Evolutionary conservation across 1,284 basidiomycete genomes (phyloP), one percentile per base, ranked within the genome.

Genomic region (Boletellus deceptivus): DNA sequence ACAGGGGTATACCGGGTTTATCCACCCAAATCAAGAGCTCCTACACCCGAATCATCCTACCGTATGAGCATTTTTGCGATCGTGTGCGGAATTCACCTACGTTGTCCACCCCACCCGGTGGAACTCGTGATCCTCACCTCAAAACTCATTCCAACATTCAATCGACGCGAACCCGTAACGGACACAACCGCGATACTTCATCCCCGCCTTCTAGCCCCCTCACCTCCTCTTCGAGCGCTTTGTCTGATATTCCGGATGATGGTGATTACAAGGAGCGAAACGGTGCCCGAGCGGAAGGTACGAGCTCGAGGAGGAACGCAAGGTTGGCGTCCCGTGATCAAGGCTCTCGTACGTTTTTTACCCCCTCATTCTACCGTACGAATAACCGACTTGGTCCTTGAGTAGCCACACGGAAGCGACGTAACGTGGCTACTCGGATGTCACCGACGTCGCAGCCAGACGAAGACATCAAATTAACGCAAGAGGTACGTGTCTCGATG

Each of bases 21-120:
- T 89, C 91, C 9, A 87, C 89, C 2, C 88, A 93, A 64, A 82
- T 98, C 69, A 93, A 91, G 72, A 86, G 85, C 58, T 92, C 94
- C 4, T 99, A 98, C 71, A 79, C 79, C 50, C 85, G 88, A 50
- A 90, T 99, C 66, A 91, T 99, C 57, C 77, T 92, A 31, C 97
- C 96, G 8, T 99, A 93, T 64, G 96, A 99, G 65, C 83, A 89
- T 62, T 98, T 93, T 69, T 86, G 86, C 51, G 83, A 86, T 48
- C 80, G 84, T 43, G 87, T 88, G 38, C 82, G 84, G 58, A 85
- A 80, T 59, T 83, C 82, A 25, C 78, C 85, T 17, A 69, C 70
- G 13, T 60, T 76, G 44, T 75, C 82, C 14, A 64, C 74, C 50
- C 59, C 70, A 64, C 74, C 60, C 58, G 70, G 45, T 49, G 62